Conservation (phyloP, 176 grass and related monocot genomes). For the Oryza rufipogon region DNA sequence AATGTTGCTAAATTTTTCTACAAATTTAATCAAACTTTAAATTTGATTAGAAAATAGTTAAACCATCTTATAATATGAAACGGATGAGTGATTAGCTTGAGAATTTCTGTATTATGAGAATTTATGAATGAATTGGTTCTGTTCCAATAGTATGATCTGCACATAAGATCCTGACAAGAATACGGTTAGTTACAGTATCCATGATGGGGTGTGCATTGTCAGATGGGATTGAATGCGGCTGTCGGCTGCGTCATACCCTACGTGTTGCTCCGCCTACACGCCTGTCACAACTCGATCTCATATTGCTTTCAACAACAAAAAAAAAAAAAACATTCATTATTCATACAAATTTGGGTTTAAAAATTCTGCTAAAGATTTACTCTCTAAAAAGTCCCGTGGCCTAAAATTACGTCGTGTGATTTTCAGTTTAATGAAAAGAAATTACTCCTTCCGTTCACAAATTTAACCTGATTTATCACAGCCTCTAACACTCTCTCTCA, state of each 20-base stretch:
- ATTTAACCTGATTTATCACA: too few relatives aligned
- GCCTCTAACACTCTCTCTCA: too few relatives aligned
- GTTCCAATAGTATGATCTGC: background rate
- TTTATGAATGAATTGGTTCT: too few relatives aligned
- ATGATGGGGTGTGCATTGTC: background rate
- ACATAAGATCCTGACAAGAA: constrained; percentile 23
- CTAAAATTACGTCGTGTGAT: too few relatives aligned
- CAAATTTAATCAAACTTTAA: too few relatives aligned
- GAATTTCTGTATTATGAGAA: too few relatives aligned
- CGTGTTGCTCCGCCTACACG: background rate
- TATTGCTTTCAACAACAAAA: background rate
- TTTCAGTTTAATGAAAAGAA: too few relatives aligned
- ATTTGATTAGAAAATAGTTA: too few relatives aligned
- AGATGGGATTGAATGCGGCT: constrained; percentile 23
- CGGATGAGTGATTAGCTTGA: too few relatives aligned
- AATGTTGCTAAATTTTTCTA: too few relatives aligned
- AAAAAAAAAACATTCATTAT: background rate
- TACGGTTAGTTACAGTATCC: constrained; percentile 18
- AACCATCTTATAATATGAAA: too few relatives aligned
- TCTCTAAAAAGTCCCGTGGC: background rate
- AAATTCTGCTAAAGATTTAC: background rate
- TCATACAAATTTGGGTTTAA: background rate
- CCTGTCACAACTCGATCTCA: background rate
- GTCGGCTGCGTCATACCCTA: constrained; percentile 6
- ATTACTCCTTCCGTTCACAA: too few relatives aligned